Conservation (phyloP, 2,329 filamentous ascomycete genomes). For the Phaeoacremonium minimum region DNA sequence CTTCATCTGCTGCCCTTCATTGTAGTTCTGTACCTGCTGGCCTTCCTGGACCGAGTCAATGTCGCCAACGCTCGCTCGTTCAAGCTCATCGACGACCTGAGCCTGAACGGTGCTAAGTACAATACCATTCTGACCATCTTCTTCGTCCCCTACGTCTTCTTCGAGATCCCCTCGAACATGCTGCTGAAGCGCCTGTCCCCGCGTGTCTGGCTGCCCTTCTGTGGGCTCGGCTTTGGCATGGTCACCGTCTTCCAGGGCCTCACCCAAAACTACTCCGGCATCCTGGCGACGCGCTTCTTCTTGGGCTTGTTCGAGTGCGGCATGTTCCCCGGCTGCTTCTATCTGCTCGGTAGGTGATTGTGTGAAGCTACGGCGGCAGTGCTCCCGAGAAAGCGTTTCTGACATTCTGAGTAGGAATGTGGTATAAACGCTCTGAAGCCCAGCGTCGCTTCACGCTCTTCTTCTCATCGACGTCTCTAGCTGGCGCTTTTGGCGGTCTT, state of each 20-base stretch:
- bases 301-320: constrained; percentile 72
- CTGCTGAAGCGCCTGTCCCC: constrained; percentile 64
- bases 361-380: too few relatives aligned
- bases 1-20: constrained; percentile 68
- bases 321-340: constrained; percentile 70
- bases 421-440: constrained; percentile 83
- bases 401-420: constrained; percentile 62
- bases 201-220: constrained; percentile 68
- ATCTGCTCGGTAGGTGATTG: constrained; percentile 67
- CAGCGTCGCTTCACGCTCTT: constrained; percentile 93
- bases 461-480: constrained; percentile 77
- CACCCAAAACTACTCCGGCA: constrained; percentile 70
- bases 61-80: constrained; percentile 75
- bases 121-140: constrained; percentile 77
- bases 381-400: background rate
- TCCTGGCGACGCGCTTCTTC: constrained; percentile 81
- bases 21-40: constrained; percentile 66
- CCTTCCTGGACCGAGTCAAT: constrained; percentile 71
- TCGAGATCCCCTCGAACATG: constrained; percentile 71
- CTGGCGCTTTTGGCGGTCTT: constrained; percentile 81
- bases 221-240: constrained; percentile 82
- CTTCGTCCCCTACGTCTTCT: constrained; percentile 72
- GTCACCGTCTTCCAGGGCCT: constrained; percentile 73
- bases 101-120: constrained; percentile 56
- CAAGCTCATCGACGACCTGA: constrained; percentile 57